A percentile compares a stretch with the other conserved stretches of the same genome.
These are phyloP conservation scores for Diaporthe helianthi DNA, from an alignment of 2,329 filamentous ascomycete genomes.

Conservation along the genomic window DNA sequence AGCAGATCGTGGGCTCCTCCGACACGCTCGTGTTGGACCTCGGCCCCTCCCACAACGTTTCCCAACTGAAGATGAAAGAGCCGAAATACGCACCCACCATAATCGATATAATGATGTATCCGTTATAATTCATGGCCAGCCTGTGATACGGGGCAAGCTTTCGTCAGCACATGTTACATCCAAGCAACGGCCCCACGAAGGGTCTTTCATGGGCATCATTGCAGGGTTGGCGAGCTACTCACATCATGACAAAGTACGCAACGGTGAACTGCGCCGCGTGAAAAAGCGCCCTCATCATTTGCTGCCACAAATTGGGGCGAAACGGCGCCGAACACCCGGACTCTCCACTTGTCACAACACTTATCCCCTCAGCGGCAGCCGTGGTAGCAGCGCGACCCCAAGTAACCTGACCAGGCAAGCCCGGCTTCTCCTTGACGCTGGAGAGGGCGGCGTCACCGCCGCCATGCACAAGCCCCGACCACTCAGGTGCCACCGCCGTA, in stretches of 20 bases:
- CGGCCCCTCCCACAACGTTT: not conserved
- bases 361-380: not conserved
- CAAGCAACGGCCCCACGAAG: not conserved
- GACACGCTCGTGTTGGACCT: conserved; percentile 14
- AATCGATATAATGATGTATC: conserved; percentile 83
- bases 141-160: conserved; percentile 34
- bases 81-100: conserved; percentile 79
- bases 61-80: conserved; percentile 53
- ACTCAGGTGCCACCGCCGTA: not conserved
- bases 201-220: not conserved
- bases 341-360: not conserved
- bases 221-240: conserved; percentile 34
- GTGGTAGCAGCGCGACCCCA: too few species aligned
- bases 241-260: conserved; percentile 81
- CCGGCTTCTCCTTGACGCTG: not conserved
- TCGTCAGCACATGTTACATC: not conserved
- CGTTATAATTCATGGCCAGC: conserved; percentile 68
- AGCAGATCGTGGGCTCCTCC: conserved; percentile 29
- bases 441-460: not conserved
- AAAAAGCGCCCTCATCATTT: conserved; percentile 69
- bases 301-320: conserved; percentile 69
- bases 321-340: conserved; percentile 39
- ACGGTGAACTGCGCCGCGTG: conserved; percentile 76
- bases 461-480: not conserved
- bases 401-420: not conserved